Evolutionary conservation across 345 rosid genomes (phyloP).

Genomic region (Brassica rapa): DNA sequence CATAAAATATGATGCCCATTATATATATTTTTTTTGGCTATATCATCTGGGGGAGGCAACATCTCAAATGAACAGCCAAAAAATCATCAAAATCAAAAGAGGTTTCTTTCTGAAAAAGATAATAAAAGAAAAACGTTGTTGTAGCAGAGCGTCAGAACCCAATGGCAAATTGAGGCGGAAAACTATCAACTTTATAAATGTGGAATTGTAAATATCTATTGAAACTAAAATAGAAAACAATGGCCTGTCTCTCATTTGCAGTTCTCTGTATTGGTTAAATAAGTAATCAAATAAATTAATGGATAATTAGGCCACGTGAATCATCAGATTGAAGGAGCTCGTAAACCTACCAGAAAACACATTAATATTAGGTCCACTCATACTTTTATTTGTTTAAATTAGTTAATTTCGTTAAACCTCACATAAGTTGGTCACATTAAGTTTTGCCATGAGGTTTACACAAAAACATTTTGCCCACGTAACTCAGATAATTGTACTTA

Average conservation of each 20-base stretch:
- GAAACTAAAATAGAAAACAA: not conserved
- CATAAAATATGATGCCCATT: not conserved
- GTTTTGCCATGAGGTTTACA: not conserved
- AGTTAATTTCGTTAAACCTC: slow-evolving; percentile 29
- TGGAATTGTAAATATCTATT: not conserved
- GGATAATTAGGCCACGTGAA: slow-evolving; percentile 31
- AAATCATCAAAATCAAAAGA: not conserved
- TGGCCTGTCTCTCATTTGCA: not conserved
- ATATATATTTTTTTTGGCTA: not conserved
- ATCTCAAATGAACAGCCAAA: slow-evolving; percentile 23
- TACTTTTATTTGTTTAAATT: slow-evolving; percentile 22
- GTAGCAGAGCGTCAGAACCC: slow-evolving; percentile 2
- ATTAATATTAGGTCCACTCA: slow-evolving; percentile 25
- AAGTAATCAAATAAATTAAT: not conserved
- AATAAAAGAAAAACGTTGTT: not conserved
- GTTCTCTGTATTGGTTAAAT: not conserved
- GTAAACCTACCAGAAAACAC: slow-evolving; percentile 10
- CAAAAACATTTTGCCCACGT: not conserved
- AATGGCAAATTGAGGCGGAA: not conserved
- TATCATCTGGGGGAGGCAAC: slow-evolving; percentile 34
- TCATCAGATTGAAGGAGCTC: not conserved
- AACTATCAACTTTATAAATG: not conserved
- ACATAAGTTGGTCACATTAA: slow-evolving; percentile 17
- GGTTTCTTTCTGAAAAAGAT: not conserved
- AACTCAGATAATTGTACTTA: not conserved